Evolutionary conservation across 164 flowering plant genomes (phyloP).

Genomic region (Vitis amurensis): DNA sequence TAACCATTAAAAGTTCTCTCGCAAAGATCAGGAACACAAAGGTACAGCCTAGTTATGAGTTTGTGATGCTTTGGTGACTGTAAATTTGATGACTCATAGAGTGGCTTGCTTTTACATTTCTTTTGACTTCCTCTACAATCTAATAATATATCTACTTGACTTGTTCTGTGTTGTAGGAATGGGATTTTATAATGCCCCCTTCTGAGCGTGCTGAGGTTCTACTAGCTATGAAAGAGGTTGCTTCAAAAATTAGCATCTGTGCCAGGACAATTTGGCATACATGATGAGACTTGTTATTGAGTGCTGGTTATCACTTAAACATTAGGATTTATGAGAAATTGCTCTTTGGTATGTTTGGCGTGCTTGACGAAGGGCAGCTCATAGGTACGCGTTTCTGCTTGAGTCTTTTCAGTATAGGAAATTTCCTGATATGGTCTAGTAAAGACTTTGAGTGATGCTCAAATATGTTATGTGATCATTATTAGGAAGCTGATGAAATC

Average conservation of each 20-base stretch:
- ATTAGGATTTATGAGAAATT: constrained; percentile 69
- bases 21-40: constrained; percentile 48
- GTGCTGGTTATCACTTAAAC: constrained; percentile 67
- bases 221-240: constrained; percentile 39
- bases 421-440: constrained; percentile 1
- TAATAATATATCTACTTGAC: not conserved
- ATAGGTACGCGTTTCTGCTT: constrained; percentile 41
- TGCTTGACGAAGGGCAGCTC: constrained; percentile 74
- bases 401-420: not conserved
- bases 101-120: not conserved
- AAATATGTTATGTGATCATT: constrained; percentile 8
- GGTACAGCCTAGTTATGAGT: constrained; percentile 33
- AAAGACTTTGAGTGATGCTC: constrained; percentile 3
- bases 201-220: constrained; percentile 53
- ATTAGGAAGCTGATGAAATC: constrained; percentile 64
- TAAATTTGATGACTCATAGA: not conserved
- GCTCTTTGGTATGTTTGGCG: constrained; percentile 65
- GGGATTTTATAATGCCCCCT: constrained; percentile 50
- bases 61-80: not conserved
- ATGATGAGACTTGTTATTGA: constrained; percentile 61
- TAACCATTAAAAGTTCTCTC: constrained; percentile 34
- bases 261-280: constrained; percentile 48
- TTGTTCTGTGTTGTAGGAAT: constrained; percentile 43
- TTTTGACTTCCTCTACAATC: not conserved
- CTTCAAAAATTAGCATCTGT: constrained; percentile 43